Conservation (phyloP, 305 asterid genomes). For the Fraxinus nigra region DNA sequence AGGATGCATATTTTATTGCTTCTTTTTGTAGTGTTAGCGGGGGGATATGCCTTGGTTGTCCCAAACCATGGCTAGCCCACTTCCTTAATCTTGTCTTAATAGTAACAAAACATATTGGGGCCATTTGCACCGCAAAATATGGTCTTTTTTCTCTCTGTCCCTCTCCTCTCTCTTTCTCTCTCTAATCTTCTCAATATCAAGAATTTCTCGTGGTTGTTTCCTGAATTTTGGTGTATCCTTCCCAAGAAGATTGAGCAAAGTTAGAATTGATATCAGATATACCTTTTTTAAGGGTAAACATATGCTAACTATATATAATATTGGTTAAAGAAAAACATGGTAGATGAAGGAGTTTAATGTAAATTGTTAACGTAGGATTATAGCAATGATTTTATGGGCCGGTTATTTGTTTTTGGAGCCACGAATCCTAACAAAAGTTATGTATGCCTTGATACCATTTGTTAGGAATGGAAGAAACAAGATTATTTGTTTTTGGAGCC, state of each 20-base stretch:
- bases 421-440: neutral
- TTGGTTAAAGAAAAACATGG: neutral
- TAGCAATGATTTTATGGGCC: neutral
- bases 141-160: neutral
- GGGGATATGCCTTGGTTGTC: slow-evolving; percentile 74
- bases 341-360: neutral
- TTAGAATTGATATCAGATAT: slow-evolving; percentile 23
- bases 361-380: neutral
- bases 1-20: slow-evolving; percentile 49
- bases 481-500: neutral
- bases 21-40: slow-evolving; percentile 54
- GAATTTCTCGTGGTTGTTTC: neutral
- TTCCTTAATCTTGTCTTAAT: slow-evolving; percentile 70
- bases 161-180: neutral
- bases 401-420: neutral
- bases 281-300: slow-evolving; percentile 28
- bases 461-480: too few species aligned
- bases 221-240: slow-evolving; percentile 31
- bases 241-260: slow-evolving; percentile 39
- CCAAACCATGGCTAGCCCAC: slow-evolving; percentile 65
- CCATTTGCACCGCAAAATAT: slow-evolving; percentile 40
- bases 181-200: neutral
- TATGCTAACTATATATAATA: neutral
- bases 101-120: slow-evolving; percentile 62
- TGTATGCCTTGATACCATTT: too few species aligned